These are phyloP conservation scores for Saturnispora gosingensis DNA, from an alignment of 805 yeast species.

Conservation along the genomic window DNA sequence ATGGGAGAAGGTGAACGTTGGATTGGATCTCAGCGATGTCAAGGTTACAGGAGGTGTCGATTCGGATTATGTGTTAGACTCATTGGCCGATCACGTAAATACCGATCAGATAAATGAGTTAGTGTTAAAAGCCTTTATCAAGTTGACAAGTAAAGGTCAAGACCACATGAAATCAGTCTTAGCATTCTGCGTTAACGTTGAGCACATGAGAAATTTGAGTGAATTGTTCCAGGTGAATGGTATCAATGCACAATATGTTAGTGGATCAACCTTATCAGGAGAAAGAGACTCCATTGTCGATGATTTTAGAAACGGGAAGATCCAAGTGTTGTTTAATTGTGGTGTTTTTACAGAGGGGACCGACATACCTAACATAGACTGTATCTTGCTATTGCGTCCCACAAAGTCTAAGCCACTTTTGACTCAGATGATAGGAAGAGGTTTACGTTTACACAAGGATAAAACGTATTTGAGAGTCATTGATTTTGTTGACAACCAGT, in stretches of 20 bases:
- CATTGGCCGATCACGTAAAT: slow-evolving; percentile 48
- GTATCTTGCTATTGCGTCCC: slow-evolving; percentile 70
- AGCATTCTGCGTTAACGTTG: slow-evolving; percentile 67
- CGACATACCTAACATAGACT: slow-evolving; percentile 83
- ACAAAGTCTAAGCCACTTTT: slow-evolving; percentile 64
- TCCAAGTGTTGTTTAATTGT: slow-evolving; percentile 76
- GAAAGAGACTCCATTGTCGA: slow-evolving; percentile 44
- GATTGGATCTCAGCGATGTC: slow-evolving; percentile 22
- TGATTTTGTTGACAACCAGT: slow-evolving; percentile 62
- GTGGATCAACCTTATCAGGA: slow-evolving; percentile 49
- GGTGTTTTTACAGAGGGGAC: slow-evolving; percentile 92
- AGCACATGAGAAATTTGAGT: slow-evolving; percentile 51
- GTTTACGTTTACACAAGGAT: slow-evolving; percentile 53
- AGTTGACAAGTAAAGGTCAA: slow-evolving; percentile 27
- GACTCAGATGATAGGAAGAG: slow-evolving; percentile 88
- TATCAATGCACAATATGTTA: slow-evolving; percentile 59
- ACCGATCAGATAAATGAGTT: slow-evolving; percentile 44
- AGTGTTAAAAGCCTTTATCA: slow-evolving; percentile 44
- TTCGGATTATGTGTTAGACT: slow-evolving; percentile 47
- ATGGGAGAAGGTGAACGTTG: slow-evolving; percentile 48
- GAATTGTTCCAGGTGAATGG: slow-evolving; percentile 47
- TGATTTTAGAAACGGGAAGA: slow-evolving; percentile 51
- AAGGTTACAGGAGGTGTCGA: slow-evolving; percentile 8
- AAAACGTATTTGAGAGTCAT: slow-evolving; percentile 65
- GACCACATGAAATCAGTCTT: slow-evolving; percentile 50